Evolutionary conservation across 108 stramenopile species (phyloP), one percentile per base, ranked within the genome.

Genomic region (Conticribra guillardii): DNA sequence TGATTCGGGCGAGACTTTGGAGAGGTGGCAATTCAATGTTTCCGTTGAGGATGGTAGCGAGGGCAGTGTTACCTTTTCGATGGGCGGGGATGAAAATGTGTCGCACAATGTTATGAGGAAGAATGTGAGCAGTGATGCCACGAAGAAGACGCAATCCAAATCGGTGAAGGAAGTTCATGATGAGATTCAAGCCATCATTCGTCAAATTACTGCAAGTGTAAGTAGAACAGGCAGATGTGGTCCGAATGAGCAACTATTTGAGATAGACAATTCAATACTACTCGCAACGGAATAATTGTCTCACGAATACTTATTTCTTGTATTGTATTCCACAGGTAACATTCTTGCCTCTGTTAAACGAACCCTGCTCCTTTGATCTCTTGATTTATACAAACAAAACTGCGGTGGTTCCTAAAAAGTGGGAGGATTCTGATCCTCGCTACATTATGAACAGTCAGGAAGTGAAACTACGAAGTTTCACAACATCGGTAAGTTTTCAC

Each of bases 21-120:
- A 99, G 66, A 88, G 99, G 19, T 99, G 99, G 99, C 96, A 97
- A 57, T 99, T 99, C 86, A 93, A 97, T 72, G 96, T 98, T 5
- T 54, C 79, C n/a, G 77, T 96, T 21, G 87, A 78, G 19, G 80
- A 75, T 41, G 82, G 62, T 18, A 64, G 46, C 28, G 21, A 32
- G 4, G 29, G 30, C 17, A 28, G 3, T 19, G 33, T 33, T 49
- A 61, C 51, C 30, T 71, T 84, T 47, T 76, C 57, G 33, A 22
- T 18, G 24, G 45, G 55, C 9, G 64, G 45, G 30, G 47, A 64
- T 64, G 51, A 56, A 30, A 56, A 58, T 41, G 27, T 62, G 27
- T 56, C 65, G 45, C 28, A 45, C 24, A 63, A 82, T 57, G 45
- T 76, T 16, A 54, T 30, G 28, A 74, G 69, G 23, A 21, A 56